phyloP scores from a whole-genome alignment of 1,284 basidiomycete genomes.

The Trametes polyzona region DNA sequence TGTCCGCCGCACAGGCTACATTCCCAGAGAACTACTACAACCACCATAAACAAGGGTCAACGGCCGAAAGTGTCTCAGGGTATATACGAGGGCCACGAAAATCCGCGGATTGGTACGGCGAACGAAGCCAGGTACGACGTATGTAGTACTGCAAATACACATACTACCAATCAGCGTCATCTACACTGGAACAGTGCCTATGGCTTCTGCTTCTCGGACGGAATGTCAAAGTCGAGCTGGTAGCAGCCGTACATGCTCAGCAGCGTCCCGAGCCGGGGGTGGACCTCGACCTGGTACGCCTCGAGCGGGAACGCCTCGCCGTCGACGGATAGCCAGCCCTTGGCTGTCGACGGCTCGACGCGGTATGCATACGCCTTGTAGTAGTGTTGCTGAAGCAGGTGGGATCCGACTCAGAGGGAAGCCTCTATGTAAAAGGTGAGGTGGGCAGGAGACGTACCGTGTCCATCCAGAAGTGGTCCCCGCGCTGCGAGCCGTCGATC shows the following conservation, averaged over 20 bases:
- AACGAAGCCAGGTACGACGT: too few species aligned
- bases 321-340: slow-evolving; percentile 72
- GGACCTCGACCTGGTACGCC: slow-evolving; percentile 85
- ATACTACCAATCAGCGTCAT: too few species aligned
- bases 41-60: too few species aligned
- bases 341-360: slow-evolving; percentile 62
- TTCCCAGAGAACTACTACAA: too few species aligned
- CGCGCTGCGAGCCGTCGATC: slow-evolving; percentile 72
- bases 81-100: neutral
- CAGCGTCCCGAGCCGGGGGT: slow-evolving; percentile 69
- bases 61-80: too few species aligned
- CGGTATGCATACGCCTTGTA: slow-evolving; percentile 80
- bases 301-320: slow-evolving; percentile 85
- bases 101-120: neutral
- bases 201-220: slow-evolving; percentile 12
- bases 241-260: slow-evolving; percentile 75
- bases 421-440: neutral
- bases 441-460: slow-evolving; percentile 42
- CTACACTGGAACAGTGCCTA: too few species aligned
- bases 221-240: slow-evolving; percentile 51
- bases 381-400: slow-evolving; percentile 66
- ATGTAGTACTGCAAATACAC: too few species aligned
- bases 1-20: too few species aligned
- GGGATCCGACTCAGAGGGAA: neutral
- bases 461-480: slow-evolving; percentile 70